phyloP scores from a whole-genome alignment of 2,329 filamentous ascomycete species.

The Didymella pomorum region DNA sequence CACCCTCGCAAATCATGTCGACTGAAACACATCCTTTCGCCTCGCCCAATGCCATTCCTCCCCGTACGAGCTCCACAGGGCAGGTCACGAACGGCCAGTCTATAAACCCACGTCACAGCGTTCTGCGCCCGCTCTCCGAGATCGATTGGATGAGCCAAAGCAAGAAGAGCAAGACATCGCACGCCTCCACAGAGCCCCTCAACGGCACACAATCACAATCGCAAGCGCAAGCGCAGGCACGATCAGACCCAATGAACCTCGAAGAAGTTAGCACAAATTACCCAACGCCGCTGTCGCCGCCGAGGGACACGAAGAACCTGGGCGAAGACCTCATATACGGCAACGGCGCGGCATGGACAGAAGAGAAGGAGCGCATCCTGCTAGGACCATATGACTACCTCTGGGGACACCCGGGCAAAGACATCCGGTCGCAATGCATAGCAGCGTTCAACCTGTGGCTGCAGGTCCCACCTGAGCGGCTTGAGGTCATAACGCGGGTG shows the following conservation, averaged over 20 bases:
- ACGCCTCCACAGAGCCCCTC: constrained; percentile 30
- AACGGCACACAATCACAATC: constrained; percentile 4
- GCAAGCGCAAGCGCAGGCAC: constrained; percentile 6
- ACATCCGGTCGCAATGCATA: constrained; percentile 82
- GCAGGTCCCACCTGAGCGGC: constrained; percentile 72
- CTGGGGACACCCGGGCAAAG: constrained; percentile 80
- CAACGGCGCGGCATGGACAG: constrained; percentile 66
- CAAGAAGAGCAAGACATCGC: constrained; percentile 49
- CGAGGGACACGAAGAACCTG: constrained; percentile 37
- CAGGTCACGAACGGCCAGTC: constrained; percentile 41
- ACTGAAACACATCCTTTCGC: constrained; percentile 40
- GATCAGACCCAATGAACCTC: constrained; percentile 24
- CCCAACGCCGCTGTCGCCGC: constrained; percentile 43
- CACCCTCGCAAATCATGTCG: constrained; percentile 14
- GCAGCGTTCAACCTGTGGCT: constrained; percentile 83
- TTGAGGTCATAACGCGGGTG: constrained; percentile 79
- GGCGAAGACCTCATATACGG: constrained; percentile 53
- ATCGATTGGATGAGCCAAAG: constrained; percentile 51
- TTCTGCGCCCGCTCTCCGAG: constrained; percentile 50
- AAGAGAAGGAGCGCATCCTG: constrained; percentile 79
- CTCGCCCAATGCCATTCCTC: constrained; percentile 52
- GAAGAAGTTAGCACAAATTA: constrained; percentile 34
- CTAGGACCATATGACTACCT: constrained; percentile 84
- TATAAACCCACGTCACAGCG: constrained; percentile 38
- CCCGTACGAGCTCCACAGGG: constrained; percentile 50